Evolutionary conservation across 345 rosid genomes (phyloP).

Genomic region (Pistacia integerrima): DNA sequence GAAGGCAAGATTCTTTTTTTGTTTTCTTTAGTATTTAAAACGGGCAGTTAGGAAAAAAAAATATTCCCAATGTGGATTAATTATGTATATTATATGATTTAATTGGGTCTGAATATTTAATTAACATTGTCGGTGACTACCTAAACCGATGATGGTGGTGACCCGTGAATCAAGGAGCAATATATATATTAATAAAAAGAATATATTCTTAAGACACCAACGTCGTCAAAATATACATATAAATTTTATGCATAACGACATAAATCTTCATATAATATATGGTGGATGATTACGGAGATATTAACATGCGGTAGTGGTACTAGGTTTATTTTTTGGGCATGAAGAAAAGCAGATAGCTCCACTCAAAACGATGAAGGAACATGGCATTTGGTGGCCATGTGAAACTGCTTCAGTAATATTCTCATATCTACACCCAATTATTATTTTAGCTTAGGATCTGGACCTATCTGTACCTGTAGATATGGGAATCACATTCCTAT

Average conservation of each 20-base stretch:
- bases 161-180: not conserved
- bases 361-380: not conserved
- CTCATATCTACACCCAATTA: not conserved
- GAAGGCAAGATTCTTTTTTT: not conserved
- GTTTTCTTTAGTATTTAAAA: not conserved
- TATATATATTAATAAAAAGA: not conserved
- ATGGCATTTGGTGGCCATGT: slow-evolving; percentile 7
- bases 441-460: not conserved
- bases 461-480: not conserved
- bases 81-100: too few species aligned
- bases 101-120: not conserved
- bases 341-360: not conserved
- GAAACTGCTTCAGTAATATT: not conserved
- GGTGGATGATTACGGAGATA: not conserved
- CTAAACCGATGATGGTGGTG: not conserved
- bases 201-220: not conserved
- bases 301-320: not conserved
- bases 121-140: not conserved
- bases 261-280: too few species aligned
- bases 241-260: not conserved
- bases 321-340: slow-evolving; percentile 2
- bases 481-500: not conserved
- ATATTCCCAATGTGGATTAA: not conserved
- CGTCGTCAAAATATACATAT: not conserved
- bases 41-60: too few species aligned